phyloP scores from a whole-genome alignment of 208 protist species.

The Acanthamoeba healyi region DNA sequence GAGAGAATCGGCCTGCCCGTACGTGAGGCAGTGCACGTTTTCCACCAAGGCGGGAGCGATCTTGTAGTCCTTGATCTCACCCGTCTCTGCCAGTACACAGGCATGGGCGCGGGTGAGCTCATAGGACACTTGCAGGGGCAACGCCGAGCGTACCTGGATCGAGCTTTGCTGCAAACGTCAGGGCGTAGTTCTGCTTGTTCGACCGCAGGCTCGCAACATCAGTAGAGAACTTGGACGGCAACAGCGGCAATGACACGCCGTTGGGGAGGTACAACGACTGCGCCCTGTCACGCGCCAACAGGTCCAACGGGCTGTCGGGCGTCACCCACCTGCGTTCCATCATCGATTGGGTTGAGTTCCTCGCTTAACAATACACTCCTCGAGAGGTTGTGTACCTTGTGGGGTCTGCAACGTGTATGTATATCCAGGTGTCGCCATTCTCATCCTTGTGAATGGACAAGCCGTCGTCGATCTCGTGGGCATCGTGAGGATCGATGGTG shows the following conservation, averaged over 20 bases:
- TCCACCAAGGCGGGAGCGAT: neutral
- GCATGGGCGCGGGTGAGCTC: no score
- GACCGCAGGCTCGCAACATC: neutral
- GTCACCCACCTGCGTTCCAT: neutral
- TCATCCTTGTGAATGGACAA: neutral
- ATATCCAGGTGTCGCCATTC: neutral
- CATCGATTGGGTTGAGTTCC: no score
- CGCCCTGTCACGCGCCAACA: neutral
- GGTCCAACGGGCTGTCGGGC: neutral
- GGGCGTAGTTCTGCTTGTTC: constrained; percentile 3
- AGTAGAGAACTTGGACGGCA: neutral
- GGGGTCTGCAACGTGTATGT: constrained; percentile 34
- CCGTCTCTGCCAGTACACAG: neutral
- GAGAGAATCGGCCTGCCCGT: neutral
- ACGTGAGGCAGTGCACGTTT: neutral
- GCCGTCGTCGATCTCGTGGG: constrained; percentile 31
- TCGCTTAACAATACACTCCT: no score
- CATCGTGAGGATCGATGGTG: neutral
- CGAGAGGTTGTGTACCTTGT: neutral
- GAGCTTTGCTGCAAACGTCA: constrained; percentile 38
- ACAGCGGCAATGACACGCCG: neutral
- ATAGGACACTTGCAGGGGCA: no score
- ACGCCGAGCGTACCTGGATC: no score
- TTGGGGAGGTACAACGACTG: constrained; percentile 1
- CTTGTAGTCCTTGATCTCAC: neutral